Evolutionary conservation across 2,329 filamentous ascomycete species (phyloP).

Genomic region (Graphilbum fragrans): DNA sequence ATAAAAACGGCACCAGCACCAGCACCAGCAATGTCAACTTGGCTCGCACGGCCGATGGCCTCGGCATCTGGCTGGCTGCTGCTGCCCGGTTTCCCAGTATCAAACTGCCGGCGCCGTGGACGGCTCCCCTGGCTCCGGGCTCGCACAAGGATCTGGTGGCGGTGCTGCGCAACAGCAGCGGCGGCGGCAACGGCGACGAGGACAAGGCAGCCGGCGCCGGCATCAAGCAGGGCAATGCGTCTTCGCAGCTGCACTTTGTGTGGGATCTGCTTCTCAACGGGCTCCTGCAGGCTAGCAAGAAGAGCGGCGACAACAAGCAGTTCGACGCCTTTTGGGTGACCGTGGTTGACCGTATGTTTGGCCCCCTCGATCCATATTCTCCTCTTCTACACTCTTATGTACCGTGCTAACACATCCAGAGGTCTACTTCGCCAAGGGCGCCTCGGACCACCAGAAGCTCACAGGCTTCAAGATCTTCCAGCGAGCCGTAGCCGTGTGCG

Average conservation of each 20-base stretch:
- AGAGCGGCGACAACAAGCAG: neutral
- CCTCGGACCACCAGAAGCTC: constrained; percentile 81
- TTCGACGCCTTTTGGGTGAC: constrained; percentile 11
- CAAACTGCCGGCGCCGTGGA: constrained; percentile 63
- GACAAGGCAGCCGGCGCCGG: constrained; percentile 13
- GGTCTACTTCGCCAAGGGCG: constrained; percentile 67
- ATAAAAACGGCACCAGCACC: neutral
- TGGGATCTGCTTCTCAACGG: constrained; percentile 65
- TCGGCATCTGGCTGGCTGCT: constrained; percentile 75
- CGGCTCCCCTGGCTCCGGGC: constrained; percentile 59
- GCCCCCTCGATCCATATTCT: neutral
- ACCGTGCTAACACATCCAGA: constrained; percentile 33
- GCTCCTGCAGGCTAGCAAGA: constrained; percentile 12
- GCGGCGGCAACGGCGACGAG: constrained; percentile 18
- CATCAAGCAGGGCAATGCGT: constrained; percentile 60
- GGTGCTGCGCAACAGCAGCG: constrained; percentile 65
- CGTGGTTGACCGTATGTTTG: constrained; percentile 67
- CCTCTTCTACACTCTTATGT: constrained; percentile 56
- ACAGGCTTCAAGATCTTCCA: constrained; percentile 84
- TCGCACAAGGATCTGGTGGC: constrained; percentile 59
- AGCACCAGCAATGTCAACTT: constrained; percentile 32
- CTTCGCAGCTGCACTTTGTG: constrained; percentile 71
- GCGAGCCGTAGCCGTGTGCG: constrained; percentile 50
- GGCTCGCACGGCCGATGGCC: constrained; percentile 72
- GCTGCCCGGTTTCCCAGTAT: constrained; percentile 51